phyloP scores from a whole-genome alignment of 768 basidiomycete species.

The Sporobolomyces phaffii region DNA sequence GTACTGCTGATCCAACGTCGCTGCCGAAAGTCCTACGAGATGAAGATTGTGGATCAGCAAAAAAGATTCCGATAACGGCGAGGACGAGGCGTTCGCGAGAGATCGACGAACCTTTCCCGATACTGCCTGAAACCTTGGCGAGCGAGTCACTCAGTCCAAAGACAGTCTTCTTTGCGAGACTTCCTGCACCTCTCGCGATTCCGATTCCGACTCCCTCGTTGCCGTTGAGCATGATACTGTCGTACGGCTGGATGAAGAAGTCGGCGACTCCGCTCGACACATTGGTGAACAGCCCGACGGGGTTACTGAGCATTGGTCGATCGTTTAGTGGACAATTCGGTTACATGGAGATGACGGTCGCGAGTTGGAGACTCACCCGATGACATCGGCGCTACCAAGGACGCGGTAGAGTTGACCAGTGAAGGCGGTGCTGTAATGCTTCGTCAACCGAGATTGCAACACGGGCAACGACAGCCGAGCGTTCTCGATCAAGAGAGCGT shows the following conservation, averaged over 20 bases:
- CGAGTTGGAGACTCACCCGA: slow-evolving; percentile 45
- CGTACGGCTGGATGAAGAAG: slow-evolving; percentile 97
- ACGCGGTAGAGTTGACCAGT: slow-evolving; percentile 91
- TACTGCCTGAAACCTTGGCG: slow-evolving; percentile 95
- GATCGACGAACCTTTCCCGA: slow-evolving; percentile 99
- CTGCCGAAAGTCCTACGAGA: slow-evolving; percentile 75
- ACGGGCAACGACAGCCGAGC: slow-evolving; percentile 81
- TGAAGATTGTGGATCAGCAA: too few species aligned
- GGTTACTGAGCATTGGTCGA: too few species aligned
- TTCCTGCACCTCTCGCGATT: slow-evolving; percentile 74
- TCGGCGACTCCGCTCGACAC: slow-evolving; percentile 96
- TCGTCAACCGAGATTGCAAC: slow-evolving; percentile 71
- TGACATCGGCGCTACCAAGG: slow-evolving; percentile 93
- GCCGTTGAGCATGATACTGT: slow-evolving; percentile 91
- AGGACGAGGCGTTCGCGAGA: too few species aligned
- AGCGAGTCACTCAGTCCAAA: slow-evolving; percentile 93
- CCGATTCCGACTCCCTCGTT: slow-evolving; percentile 69
- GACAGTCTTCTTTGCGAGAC: slow-evolving; percentile 97
- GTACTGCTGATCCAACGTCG: slow-evolving; percentile 93
- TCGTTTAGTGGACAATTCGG: too few species aligned
- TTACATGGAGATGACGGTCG: slow-evolving; percentile 14
- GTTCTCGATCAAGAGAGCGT: slow-evolving; percentile 88
- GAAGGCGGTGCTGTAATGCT: slow-evolving; percentile 91
- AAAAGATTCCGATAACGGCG: too few species aligned
- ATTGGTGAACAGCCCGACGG: slow-evolving; percentile 94